Percentiles rank a stretch among this genome's conserved stretches.
phyloP scores from a whole-genome alignment of 2,329 filamentous ascomycete species.

The Cordyceps cicadae region DNA sequence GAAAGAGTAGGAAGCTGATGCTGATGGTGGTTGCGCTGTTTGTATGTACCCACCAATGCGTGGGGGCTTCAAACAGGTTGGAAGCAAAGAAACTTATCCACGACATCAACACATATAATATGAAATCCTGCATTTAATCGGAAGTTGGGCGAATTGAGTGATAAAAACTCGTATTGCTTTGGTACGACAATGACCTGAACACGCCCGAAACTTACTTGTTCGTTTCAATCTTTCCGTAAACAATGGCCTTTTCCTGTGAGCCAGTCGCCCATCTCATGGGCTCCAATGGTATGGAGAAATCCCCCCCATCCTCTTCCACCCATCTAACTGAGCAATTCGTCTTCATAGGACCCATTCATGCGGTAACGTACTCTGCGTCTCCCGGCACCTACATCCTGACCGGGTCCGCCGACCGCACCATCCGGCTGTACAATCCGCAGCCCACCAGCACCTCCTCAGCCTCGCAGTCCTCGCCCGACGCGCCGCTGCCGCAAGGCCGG shows the following conservation, averaged over 20 bases:
- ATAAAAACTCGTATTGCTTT: neutral
- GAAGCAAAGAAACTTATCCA: neutral
- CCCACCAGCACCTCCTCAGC: constrained; percentile 32
- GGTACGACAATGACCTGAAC: neutral
- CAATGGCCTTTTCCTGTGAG: constrained; percentile 41
- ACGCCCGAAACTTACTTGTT: neutral
- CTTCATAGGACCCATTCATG: constrained; percentile 57
- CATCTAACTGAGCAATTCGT: neutral
- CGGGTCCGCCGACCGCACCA: constrained; percentile 73
- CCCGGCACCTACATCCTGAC: constrained; percentile 74
- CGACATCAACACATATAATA: neutral
- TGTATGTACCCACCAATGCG: constrained; percentile 10
- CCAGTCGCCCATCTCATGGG: constrained; percentile 49
- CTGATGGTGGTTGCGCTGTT: neutral
- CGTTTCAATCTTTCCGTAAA: neutral
- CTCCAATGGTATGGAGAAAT: constrained; percentile 42
- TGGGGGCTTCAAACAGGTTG: neutral
- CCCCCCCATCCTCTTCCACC: neutral
- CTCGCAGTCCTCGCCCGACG: constrained; percentile 14
- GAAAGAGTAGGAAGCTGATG: neutral
- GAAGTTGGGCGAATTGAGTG: neutral
- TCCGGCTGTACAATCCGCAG: constrained; percentile 77
- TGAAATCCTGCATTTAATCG: neutral
- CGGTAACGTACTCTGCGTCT: constrained; percentile 62
- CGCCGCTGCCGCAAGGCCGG: constrained; percentile 36